Evolutionary conservation across 2,329 filamentous ascomycete genomes (phyloP).

Genomic region (Blastomyces gilchristii): DNA sequence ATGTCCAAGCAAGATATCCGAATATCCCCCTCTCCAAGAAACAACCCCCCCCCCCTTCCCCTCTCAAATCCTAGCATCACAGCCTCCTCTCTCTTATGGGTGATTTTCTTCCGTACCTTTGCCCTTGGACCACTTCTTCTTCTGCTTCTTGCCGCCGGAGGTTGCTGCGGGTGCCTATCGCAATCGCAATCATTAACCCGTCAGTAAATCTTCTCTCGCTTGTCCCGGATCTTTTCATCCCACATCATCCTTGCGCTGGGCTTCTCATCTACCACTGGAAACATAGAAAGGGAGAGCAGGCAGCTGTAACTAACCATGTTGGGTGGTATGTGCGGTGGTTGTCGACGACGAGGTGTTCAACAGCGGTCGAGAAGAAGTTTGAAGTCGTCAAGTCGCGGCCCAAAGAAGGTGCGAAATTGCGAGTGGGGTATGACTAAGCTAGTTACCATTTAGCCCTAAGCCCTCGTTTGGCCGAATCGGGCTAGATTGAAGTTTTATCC

Average conservation of each 20-base stretch:
- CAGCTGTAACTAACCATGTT: constrained; percentile 3
- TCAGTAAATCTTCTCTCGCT: background rate
- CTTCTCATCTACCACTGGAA: background rate
- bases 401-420: constrained; percentile 25
- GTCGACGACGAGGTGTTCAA: constrained; percentile 24
- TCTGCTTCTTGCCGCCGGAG: constrained; percentile 42
- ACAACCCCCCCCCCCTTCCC: too few species aligned
- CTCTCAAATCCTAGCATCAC: background rate
- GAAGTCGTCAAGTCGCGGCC: constrained; percentile 15
- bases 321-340: constrained; percentile 23
- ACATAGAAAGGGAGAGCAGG: background rate
- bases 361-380: constrained; percentile 20
- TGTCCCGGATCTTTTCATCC: background rate
- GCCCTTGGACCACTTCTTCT: constrained; percentile 50
- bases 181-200: background rate
- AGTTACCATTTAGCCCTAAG: constrained; percentile 24
- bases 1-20: background rate
- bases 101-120: constrained; percentile 36
- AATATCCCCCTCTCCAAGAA: background rate
- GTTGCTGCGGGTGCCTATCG: constrained; percentile 35
- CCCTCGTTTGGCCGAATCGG: constrained; percentile 23
- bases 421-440: constrained; percentile 30
- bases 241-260: background rate
- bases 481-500: constrained; percentile 2
- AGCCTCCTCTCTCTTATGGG: background rate